Conservation (phyloP, 371 early-diverging fungal genomes). For the Syncephalastrum monosporum region DNA sequence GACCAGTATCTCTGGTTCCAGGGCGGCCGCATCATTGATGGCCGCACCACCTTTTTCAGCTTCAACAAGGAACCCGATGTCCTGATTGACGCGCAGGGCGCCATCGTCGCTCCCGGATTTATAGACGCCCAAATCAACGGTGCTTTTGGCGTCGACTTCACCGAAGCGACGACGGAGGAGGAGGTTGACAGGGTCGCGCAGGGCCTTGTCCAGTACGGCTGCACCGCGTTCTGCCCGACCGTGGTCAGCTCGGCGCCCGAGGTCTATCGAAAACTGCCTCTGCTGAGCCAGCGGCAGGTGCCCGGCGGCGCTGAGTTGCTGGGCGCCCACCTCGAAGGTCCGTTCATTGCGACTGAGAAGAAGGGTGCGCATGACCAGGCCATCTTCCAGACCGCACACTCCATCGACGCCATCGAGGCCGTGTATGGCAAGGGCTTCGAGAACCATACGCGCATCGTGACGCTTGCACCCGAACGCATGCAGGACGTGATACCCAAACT, state of each 20-base stretch:
- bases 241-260: conserved; percentile 72
- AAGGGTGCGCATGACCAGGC: conserved; percentile 77
- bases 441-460: conserved; percentile 55
- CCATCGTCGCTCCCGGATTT: conserved; percentile 72
- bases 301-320: conserved; percentile 69
- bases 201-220: conserved; percentile 71
- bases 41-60: conserved; percentile 64
- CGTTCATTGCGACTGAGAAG: conserved; percentile 53
- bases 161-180: conserved; percentile 49
- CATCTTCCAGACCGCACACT: conserved; percentile 61
- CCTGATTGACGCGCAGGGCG: conserved; percentile 69
- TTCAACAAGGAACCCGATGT: conserved; percentile 58
- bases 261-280: conserved; percentile 67
- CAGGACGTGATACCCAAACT: conserved; percentile 66
- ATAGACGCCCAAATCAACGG: conserved; percentile 83
- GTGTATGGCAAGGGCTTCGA: conserved; percentile 65
- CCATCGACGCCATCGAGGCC: conserved; percentile 67
- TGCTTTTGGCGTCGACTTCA: conserved; percentile 77
- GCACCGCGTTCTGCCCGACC: conserved; percentile 80
- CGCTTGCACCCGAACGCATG: conserved; percentile 76
- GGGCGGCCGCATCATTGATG: conserved; percentile 73
- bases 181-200: conserved; percentile 65
- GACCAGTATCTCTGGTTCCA: conserved; percentile 71
- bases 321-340: conserved; percentile 80
- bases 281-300: conserved; percentile 58